A percentile compares a stretch with the other conserved stretches of the same genome.
phyloP scores from a whole-genome alignment of 2,329 filamentous ascomycete species.

The Nigrospora oryzae region DNA sequence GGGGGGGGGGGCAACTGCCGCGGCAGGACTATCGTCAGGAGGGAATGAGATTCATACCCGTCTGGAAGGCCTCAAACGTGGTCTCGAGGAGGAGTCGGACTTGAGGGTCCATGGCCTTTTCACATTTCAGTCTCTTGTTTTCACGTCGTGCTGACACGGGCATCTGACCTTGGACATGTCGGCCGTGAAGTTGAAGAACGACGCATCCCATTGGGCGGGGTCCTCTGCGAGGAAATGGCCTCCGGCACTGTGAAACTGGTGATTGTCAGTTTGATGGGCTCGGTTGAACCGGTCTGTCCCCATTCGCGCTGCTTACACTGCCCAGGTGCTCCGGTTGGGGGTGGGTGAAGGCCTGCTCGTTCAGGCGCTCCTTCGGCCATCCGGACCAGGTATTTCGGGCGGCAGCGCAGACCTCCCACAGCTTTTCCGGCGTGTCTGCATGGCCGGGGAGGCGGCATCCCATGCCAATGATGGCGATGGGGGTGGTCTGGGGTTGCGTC shows the following conservation, averaged over 20 bases:
- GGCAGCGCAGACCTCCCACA: constrained; percentile 1
- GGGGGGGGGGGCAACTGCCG: too few species aligned
- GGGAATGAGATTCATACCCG: too few species aligned
- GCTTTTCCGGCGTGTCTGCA: constrained; percentile 1
- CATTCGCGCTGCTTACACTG: constrained; percentile 3
- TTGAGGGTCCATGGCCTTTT: constrained; percentile 40
- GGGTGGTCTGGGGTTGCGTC: not conserved
- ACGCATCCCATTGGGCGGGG: constrained; percentile 38
- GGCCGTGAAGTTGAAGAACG: constrained; percentile 41
- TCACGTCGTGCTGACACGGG: too few species aligned
- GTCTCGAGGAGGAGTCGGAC: constrained; percentile 44
- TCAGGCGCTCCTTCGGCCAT: too few species aligned
- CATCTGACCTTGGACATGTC: constrained; percentile 9
- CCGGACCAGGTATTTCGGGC: too few species aligned
- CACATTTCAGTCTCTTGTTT: too few species aligned
- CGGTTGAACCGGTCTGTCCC: too few species aligned
- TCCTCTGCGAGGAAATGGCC: constrained; percentile 33
- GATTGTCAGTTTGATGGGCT: too few species aligned
- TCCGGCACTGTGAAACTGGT: too few species aligned
- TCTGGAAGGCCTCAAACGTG: constrained; percentile 45
- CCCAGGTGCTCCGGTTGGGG: not conserved
- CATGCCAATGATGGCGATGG: constrained; percentile 4
- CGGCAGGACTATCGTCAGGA: too few species aligned
- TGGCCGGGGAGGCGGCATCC: constrained; percentile 4
- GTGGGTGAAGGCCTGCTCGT: not conserved